Conservation (phyloP, 345 rosid species). For the Populus nigra region DNA sequence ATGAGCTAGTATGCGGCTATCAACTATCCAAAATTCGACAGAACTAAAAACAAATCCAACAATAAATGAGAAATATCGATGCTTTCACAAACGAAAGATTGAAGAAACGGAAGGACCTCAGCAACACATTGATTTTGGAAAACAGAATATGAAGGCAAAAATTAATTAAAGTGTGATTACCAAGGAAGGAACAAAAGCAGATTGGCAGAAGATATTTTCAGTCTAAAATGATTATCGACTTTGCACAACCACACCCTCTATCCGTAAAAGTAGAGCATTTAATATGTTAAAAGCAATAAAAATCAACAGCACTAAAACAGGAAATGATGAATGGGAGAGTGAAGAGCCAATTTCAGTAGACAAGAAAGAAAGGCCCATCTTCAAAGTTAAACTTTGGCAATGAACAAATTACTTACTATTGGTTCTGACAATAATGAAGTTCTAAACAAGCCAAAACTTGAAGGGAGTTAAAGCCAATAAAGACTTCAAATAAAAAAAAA, state of each 20-base stretch:
- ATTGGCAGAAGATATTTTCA: not conserved
- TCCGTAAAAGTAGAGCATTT: too few relatives aligned
- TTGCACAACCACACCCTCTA: too few relatives aligned
- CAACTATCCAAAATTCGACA: too few relatives aligned
- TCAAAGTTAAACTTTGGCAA: slow-evolving; percentile 1
- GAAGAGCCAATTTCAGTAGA: not conserved
- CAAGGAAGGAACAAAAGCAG: not conserved
- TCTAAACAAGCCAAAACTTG: not conserved
- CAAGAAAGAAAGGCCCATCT: not conserved
- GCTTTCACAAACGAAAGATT: not conserved
- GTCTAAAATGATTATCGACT: too few relatives aligned
- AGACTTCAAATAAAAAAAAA: not conserved
- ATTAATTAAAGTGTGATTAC: not conserved
- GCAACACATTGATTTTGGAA: not conserved
- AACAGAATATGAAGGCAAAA: not conserved
- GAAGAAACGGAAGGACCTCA: not conserved
- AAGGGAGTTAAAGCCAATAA: not conserved
- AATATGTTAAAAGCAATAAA: too few relatives aligned
- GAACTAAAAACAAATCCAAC: too few relatives aligned
- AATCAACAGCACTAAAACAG: not conserved
- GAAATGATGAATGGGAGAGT: not conserved
- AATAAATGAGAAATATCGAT: not conserved
- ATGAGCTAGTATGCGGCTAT: too few relatives aligned
- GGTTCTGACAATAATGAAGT: not conserved
- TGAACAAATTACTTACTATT: slow-evolving; percentile 6